phyloP scores from a whole-genome alignment of 2,329 filamentous ascomycete species.

The Passalora sequoiae region DNA sequence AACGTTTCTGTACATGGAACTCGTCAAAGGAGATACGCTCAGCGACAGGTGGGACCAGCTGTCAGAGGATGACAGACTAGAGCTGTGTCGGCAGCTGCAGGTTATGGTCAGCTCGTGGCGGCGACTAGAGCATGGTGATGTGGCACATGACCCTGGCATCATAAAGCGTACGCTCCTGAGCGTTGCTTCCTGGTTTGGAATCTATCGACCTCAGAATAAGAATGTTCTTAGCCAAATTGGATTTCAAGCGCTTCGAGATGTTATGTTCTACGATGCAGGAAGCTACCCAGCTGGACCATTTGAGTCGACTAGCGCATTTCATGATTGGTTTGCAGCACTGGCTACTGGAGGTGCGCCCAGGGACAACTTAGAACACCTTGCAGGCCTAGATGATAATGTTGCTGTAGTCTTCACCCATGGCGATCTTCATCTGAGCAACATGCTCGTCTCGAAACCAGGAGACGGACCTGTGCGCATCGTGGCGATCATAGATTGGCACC shows the following conservation, averaged over 20 bases:
- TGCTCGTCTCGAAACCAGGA: conserved; percentile 33
- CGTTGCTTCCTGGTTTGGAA: neutral
- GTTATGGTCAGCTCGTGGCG: neutral
- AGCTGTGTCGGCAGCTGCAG: neutral
- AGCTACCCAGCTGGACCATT: conserved; percentile 1
- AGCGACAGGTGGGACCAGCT: neutral
- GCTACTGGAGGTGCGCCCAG: neutral
- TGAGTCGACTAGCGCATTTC: neutral
- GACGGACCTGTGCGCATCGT: conserved; percentile 16
- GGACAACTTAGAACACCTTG: neutral
- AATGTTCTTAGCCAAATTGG: neutral
- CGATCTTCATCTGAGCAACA: conserved; percentile 45
- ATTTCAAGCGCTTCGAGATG: neutral
- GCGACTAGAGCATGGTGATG: neutral
- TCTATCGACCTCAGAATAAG: neutral
- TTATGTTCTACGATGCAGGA: neutral
- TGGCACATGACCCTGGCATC: neutral
- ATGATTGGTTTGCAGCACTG: conserved; percentile 1
- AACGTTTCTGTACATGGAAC: conserved; percentile 7
- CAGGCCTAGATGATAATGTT: conserved; percentile 2
- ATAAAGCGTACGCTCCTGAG: neutral
- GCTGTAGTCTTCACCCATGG: conserved; percentile 42
- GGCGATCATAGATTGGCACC: conserved; percentile 20
- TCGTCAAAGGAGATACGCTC: neutral
- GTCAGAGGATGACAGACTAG: neutral